Evolutionary conservation across 495 filamentous ascomycete species (phyloP).

Genomic region (Amniculicola lignicola): DNA sequence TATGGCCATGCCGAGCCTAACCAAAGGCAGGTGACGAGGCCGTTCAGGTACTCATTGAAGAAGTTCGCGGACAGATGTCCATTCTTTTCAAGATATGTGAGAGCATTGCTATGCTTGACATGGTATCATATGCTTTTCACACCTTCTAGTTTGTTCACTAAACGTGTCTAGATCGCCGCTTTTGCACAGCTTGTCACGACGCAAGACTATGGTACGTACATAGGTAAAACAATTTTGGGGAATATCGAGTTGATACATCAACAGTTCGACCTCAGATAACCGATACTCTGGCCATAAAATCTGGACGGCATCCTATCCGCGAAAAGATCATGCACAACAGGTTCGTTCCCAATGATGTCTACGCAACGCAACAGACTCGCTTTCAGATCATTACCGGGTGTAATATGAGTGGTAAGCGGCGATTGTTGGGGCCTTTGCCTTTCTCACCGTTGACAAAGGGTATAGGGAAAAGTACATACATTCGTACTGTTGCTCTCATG

Average conservation of each 20-base stretch:
- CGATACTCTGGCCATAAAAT: conserved; percentile 71
- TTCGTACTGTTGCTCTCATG: conserved; percentile 78
- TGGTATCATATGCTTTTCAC: conserved; percentile 50
- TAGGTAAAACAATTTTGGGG: background rate
- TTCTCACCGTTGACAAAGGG: too few relatives aligned
- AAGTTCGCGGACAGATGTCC: conserved; percentile 64
- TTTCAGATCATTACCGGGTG: conserved; percentile 95
- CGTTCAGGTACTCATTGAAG: conserved; percentile 65
- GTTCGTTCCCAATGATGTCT: conserved; percentile 87
- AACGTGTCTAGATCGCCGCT: conserved; percentile 46
- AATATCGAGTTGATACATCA: conserved; percentile 14
- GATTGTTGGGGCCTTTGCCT: too few relatives aligned
- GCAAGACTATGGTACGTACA: conserved; percentile 59
- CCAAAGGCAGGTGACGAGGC: conserved; percentile 56
- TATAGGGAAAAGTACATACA: conserved; percentile 79
- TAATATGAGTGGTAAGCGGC: conserved; percentile 81
- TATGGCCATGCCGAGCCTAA: background rate
- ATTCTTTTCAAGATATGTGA: conserved; percentile 76
- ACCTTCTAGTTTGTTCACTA: background rate
- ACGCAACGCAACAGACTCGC: conserved; percentile 68
- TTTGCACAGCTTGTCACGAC: conserved; percentile 76
- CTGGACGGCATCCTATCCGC: conserved; percentile 77
- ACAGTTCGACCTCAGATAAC: conserved; percentile 68
- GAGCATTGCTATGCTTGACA: conserved; percentile 84
- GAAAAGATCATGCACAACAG: conserved; percentile 65